These are phyloP conservation scores for Coffea canephora DNA, from an alignment of 257 asterid genomes.

Conservation along the genomic window DNA sequence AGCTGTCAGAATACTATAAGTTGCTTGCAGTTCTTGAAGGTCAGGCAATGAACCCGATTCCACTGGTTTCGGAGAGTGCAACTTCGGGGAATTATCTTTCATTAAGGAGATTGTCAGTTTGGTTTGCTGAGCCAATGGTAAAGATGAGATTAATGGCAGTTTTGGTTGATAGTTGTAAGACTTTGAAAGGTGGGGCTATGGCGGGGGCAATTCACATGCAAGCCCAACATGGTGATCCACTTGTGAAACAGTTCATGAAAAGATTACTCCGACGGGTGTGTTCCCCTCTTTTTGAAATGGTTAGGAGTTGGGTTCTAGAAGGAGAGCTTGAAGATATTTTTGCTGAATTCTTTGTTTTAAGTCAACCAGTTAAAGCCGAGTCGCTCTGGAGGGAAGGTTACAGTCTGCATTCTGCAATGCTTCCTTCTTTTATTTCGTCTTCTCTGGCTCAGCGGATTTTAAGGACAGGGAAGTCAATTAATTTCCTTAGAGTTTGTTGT, in stretches of 20 bases:
- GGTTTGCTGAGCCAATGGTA: slow-evolving; percentile 96
- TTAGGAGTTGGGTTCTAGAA: slow-evolving; percentile 97
- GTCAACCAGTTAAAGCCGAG: slow-evolving; percentile 95
- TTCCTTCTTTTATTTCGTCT: slow-evolving; percentile 86
- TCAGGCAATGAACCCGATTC: slow-evolving; percentile 94
- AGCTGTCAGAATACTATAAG: slow-evolving; percentile 80
- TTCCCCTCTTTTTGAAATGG: slow-evolving; percentile 99
- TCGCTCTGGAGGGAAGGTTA: slow-evolving; percentile 99
- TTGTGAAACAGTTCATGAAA: slow-evolving; percentile 87
- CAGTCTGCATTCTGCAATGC: slow-evolving; percentile 82
- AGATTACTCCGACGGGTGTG: slow-evolving; percentile 85
- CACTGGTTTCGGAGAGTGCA: slow-evolving; percentile 65
- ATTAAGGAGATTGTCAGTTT: slow-evolving; percentile 82
- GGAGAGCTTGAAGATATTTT: slow-evolving; percentile 98
- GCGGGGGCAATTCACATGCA: slow-evolving; percentile 98
- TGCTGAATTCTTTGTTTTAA: slow-evolving; percentile 81
- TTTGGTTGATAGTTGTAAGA: slow-evolving; percentile 88
- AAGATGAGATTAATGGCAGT: slow-evolving; percentile 99
- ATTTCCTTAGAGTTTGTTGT: slow-evolving; percentile 95
- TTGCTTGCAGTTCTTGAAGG: slow-evolving; percentile 91
- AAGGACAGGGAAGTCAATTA: slow-evolving; percentile 95
- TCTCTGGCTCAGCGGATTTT: slow-evolving; percentile 89
- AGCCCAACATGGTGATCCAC: slow-evolving; percentile 98
- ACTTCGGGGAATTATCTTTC: slow-evolving; percentile 77
- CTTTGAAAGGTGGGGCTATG: slow-evolving; percentile 97